Evolutionary conservation across 257 asterid genomes (phyloP).

Genomic region (Primulina tabacum): DNA sequence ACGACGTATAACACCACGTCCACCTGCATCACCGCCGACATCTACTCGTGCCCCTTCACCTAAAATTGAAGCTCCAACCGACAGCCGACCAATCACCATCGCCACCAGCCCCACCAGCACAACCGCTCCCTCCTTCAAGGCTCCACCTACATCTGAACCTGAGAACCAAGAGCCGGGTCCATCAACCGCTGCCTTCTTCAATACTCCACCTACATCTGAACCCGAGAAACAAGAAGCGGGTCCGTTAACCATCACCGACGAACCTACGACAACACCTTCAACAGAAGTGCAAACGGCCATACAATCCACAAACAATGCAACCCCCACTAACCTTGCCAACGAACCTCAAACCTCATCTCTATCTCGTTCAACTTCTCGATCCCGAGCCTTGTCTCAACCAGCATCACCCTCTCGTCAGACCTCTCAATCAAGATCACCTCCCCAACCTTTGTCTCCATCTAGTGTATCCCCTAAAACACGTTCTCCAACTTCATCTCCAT

Average conservation of each 20-base stretch:
- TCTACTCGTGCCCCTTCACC: slow-evolving; percentile 20
- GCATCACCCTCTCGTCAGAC: slow-evolving; percentile 35
- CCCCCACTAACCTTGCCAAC: slow-evolving; percentile 18
- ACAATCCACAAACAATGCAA: slow-evolving; percentile 2
- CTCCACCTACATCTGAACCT: slow-evolving; percentile 23
- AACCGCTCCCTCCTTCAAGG: slow-evolving; percentile 18
- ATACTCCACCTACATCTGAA: slow-evolving; percentile 24
- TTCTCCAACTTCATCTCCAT: slow-evolving; percentile 33
- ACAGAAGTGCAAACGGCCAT: slow-evolving; percentile 16
- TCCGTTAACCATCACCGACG: slow-evolving; percentile 12
- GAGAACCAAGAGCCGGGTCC: slow-evolving; percentile 14
- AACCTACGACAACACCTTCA: slow-evolving; percentile 25
- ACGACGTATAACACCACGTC: slow-evolving; percentile 34
- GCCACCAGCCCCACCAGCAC: slow-evolving; percentile 1
- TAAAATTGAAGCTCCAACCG: slow-evolving; percentile 16
- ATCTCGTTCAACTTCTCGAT: slow-evolving; percentile 28
- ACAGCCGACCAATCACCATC: slow-evolving; percentile 5
- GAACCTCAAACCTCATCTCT: slow-evolving; percentile 42
- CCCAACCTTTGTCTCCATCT: slow-evolving; percentile 47
- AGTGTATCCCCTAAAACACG: slow-evolving; percentile 31
- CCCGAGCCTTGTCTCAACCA: slow-evolving; percentile 35
- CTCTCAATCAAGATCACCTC: slow-evolving; percentile 42
- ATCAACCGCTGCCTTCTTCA: slow-evolving; percentile 15
- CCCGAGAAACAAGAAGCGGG: slow-evolving; percentile 12
- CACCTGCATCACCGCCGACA: neutral